Evolutionary conservation across 2,329 filamentous ascomycete genomes (phyloP), one percentile per base, ranked within the genome.

Genomic region (Colletotrichum chlorophyti): DNA sequence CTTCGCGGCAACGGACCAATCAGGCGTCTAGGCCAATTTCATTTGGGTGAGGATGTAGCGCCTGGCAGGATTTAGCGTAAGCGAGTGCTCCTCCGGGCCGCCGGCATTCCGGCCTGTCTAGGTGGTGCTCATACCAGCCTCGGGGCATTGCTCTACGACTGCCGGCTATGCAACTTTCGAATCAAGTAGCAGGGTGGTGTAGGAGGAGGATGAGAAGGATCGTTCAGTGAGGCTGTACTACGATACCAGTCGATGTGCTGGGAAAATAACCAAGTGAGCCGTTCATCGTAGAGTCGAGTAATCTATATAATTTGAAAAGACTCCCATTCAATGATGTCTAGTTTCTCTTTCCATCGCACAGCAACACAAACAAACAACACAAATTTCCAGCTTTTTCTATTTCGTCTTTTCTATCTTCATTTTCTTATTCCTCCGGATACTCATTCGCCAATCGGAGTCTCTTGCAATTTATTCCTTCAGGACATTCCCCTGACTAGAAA

Each of bases 161-260:
- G n/a, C n/a, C n/a, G n/a, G n/a, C n/a, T n/a, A n/a, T n/a, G n/a
- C n/a, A 29, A 34, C 10, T 21, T 10, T 6, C 31, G 27, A n/a
- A 21, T 8, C 23, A 19, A 11, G 31, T 4, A 29, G 23, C 9
- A 19, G 23, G 19, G 14, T 26, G 21, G 40, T 14, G 40, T 23
- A 8, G 23, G 42, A 53, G 48, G 59, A 59, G 19, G n/a, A n/a
- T n/a, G n/a, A n/a, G n/a, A n/a, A 59, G 40, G 40, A 53, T 37
- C 48, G 6, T 40, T 37, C 45, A 29, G 61, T 23, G 17, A 10
- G 61, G 58, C 53, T 53, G 49, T 61, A 61, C 47, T 37, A 19
- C 21, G 31, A 24, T 41, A 17, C 24, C 27, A n/a, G n/a, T n/a
- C n/a, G n/a, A 4, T 6, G 21, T 17, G 38, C 11, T 42, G 42